Percentiles rank a stretch among this genome's conserved stretches.
phyloP scores from a whole-genome alignment of 2,329 filamentous ascomycete species.

The Penicillium fuscoglaucum region DNA sequence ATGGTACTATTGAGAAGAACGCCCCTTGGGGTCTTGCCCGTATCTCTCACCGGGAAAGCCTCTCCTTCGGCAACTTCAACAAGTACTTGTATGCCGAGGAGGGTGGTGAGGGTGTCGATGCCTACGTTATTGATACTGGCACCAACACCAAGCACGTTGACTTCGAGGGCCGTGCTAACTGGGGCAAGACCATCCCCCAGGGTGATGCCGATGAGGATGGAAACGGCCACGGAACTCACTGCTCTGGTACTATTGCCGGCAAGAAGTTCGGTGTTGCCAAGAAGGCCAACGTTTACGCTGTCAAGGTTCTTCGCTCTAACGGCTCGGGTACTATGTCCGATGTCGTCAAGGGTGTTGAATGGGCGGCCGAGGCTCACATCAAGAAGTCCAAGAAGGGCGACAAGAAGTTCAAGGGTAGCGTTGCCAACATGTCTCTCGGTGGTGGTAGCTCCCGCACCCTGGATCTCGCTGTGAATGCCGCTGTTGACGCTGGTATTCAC shows the following conservation, averaged over 20 bases:
- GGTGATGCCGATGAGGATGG: conserved; percentile 87
- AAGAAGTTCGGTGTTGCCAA: conserved; percentile 99
- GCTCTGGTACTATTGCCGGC: conserved; percentile 94
- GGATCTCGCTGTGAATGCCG: conserved; percentile 89
- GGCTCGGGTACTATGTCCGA: conserved; percentile 98
- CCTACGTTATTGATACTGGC: conserved; percentile 97
- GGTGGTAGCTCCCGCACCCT: conserved; percentile 94
- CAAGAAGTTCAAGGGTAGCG: conserved; percentile 98
- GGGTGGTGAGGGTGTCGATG: conserved; percentile 95
- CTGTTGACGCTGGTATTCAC: conserved; percentile 87
- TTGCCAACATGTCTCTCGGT: conserved; percentile 98
- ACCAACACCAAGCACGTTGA: conserved; percentile 93
- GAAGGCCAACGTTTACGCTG: conserved; percentile 94
- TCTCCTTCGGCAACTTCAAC: conserved; percentile 93
- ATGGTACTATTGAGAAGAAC: conserved; percentile 70
- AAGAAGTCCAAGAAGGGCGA: conserved; percentile 76
- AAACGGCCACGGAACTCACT: conserved; percentile 98
- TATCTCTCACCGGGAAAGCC: conserved; percentile 87
- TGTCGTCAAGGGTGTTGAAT: conserved; percentile 97
- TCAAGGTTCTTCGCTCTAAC: conserved; percentile 97
- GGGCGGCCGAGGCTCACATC: conserved; percentile 76
- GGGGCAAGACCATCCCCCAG: conserved; percentile 92
- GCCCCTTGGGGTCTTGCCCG: conserved; percentile 98
- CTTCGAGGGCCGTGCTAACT: conserved; percentile 91
- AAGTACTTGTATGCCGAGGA: conserved; percentile 92